Evolutionary conservation across 1,284 basidiomycete genomes (phyloP).

Genomic region (Salmacisia buchloeana): DNA sequence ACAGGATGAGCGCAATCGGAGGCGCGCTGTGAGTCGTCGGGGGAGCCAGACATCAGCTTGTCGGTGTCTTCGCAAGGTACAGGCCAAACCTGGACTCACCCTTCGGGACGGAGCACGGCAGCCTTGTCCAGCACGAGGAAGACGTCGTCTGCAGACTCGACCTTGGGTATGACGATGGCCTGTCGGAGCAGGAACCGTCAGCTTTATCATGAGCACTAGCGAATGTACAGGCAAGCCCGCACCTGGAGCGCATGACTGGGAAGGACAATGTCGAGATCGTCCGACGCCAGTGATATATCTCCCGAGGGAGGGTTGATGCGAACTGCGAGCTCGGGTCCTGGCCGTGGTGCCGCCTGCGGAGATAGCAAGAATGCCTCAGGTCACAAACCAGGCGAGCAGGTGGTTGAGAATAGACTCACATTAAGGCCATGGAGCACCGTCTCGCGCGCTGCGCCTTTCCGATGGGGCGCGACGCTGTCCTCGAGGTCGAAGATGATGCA

Average conservation of each 20-base stretch:
- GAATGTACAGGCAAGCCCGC: background rate
- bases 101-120: conserved; percentile 15
- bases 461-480: conserved; percentile 43
- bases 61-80: no score
- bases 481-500: conserved; percentile 47
- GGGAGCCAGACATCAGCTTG: no score
- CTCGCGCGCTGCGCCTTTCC: conserved; percentile 38
- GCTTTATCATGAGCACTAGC: background rate
- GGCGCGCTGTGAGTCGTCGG: background rate
- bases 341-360: conserved; percentile 13
- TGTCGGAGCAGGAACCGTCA: conserved; percentile 11
- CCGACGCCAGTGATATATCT: conserved; percentile 19
- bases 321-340: conserved; percentile 36
- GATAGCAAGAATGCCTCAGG: background rate
- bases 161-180: conserved; percentile 44
- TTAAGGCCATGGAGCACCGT: conserved; percentile 39
- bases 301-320: conserved; percentile 46
- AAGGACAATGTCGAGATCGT: conserved; percentile 43
- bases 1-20: conserved; percentile 34
- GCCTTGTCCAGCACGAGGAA: conserved; percentile 26
- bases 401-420: conserved; percentile 18
- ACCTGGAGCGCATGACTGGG: conserved; percentile 24
- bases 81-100: no score
- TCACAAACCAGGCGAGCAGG: background rate
- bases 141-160: conserved; percentile 37